Base-by-base conservation (phyloP, 441 rosid genomes). In the Metrosideros polymorpha region DNA sequence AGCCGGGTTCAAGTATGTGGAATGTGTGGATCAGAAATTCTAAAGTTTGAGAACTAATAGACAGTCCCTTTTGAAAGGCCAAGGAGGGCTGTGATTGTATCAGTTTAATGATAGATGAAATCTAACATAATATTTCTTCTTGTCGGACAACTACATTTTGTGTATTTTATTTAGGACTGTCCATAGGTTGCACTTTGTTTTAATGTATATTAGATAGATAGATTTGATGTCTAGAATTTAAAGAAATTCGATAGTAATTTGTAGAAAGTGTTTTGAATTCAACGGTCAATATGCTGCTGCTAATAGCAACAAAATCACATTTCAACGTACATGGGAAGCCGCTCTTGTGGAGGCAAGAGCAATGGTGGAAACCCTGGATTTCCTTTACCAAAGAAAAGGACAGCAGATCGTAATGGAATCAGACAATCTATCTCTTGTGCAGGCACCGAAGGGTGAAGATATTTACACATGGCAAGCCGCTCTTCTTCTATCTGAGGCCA, bases 51-150 rank as follows among this genome's bases (percentile, higher is more conserved):
- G 45, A 43, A 43, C 45, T 43, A 10, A 17, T 51, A 17, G 17
- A 7, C 22, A 51, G 53, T 17, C 53, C 17, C 53, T 51, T 51
- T 51, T 6, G 7, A n/a, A 57, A 57, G 66, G 30, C 30, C 35
- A 59, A 59, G 66, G 6, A 57, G 54, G 35, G 2, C 32, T 15
- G 1, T 1, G 9, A 59, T 59, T 59, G 17, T 29, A 29, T 59
- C 19, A 0, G 19, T 12, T n/a, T 14, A 59, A 29, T 59, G 14
- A 7, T 3, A 15, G 13, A n/a, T 0, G 19, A 9, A 6, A 59
- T 59, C 29, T 59, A 29, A 51, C 17, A 17, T 51, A 51, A 59
- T 17, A n/a, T 59, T 56, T 56, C 3, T 55, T 9, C 6, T 25
- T 55, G 4, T 56, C 2, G 10, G 4, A 27, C 14, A n/a, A 27